Evolutionary conservation across 2,329 filamentous ascomycete genomes (phyloP), one percentile per base, ranked within the genome.

Genomic region (Cladosporium sp.): DNA sequence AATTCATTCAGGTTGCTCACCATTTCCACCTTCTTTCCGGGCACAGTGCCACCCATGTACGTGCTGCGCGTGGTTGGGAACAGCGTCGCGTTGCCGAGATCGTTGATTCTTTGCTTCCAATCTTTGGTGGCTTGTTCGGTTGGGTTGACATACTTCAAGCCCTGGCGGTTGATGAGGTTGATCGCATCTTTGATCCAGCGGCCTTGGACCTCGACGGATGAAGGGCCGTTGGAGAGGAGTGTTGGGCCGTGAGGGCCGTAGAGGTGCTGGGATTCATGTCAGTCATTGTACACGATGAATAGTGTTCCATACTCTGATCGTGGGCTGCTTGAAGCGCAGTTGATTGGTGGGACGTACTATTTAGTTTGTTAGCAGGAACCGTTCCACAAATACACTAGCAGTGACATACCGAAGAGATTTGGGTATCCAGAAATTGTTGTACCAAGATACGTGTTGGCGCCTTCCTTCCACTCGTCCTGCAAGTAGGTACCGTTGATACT

Each of bases 191-290:
- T 51, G 45, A 66, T 63, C 70, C 70, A 74, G 36, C 70, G 64
- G 11, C 64, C 70, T 53, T 74, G 71, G 3, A 68, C 64, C 49
- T 73, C 70, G 18, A 72, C 61, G 32, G 68, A 70, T 3, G 65
- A 70, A 7, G 71, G 71, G 0, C 72, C 72, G 44, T 73, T 74
- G 17, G 64, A 66, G 48, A 73, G 70, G 1, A 70, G 67, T 0
- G 71, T 73, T 5, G 71, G 72, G 1, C 67, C 71, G 52, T 74
- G 71, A 4, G 70, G 68, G 2, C 72, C 71, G 55, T 73, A 73
- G 7, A 71, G 38, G 50, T 58, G 60, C 64, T 50, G 74, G 68
- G 48, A 75, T 56, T 50, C 74, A 74, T 0, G 73, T 27, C 22
- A 27, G 22, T 9, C 22, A 5, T 27, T 27, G 22, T 27, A 9